Evolutionary conservation across 768 basidiomycete species (phyloP).

Genomic region (Boletus sp.): DNA sequence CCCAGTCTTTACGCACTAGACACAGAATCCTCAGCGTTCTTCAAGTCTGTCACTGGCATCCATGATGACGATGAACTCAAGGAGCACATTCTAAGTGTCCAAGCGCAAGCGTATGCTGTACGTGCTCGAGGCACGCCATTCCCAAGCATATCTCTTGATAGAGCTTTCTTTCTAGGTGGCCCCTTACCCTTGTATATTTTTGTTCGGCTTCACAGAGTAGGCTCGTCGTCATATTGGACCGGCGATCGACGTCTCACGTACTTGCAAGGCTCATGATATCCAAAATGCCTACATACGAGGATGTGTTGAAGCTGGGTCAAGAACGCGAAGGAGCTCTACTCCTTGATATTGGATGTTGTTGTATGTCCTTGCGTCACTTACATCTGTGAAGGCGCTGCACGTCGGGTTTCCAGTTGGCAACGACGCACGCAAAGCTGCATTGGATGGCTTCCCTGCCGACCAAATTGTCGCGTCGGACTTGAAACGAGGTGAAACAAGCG

Average conservation of each 20-base stretch:
- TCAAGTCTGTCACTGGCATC: constrained; percentile 32
- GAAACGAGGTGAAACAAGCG: constrained; percentile 33
- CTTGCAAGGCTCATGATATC: constrained; percentile 22
- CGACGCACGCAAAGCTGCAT: constrained; percentile 39
- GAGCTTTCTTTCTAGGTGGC: constrained; percentile 13
- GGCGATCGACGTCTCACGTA: background rate
- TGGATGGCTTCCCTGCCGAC: constrained; percentile 40
- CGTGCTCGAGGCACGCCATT: background rate
- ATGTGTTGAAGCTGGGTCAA: constrained; percentile 36
- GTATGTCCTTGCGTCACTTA: constrained; percentile 23
- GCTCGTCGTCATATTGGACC: background rate
- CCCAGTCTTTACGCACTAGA: constrained; percentile 15
- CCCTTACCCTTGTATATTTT: constrained; percentile 25
- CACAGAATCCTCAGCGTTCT: constrained; percentile 21
- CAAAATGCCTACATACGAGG: constrained; percentile 18
- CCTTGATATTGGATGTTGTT: constrained; percentile 46
- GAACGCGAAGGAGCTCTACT: constrained; percentile 37
- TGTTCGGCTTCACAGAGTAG: constrained; percentile 19
- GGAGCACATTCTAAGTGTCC: constrained; percentile 34
- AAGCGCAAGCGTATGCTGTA: constrained; percentile 34
- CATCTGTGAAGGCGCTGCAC: background rate
- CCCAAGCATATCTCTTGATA: background rate
- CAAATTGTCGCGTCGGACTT: constrained; percentile 41
- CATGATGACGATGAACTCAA: constrained; percentile 29
- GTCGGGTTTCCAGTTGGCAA: constrained; percentile 36